A percentile compares a stretch with the other conserved stretches of the same genome.
These are phyloP conservation scores for Lactarius vividus DNA, from an alignment of 768 basidiomycete species.

Conservation along the genomic window DNA sequence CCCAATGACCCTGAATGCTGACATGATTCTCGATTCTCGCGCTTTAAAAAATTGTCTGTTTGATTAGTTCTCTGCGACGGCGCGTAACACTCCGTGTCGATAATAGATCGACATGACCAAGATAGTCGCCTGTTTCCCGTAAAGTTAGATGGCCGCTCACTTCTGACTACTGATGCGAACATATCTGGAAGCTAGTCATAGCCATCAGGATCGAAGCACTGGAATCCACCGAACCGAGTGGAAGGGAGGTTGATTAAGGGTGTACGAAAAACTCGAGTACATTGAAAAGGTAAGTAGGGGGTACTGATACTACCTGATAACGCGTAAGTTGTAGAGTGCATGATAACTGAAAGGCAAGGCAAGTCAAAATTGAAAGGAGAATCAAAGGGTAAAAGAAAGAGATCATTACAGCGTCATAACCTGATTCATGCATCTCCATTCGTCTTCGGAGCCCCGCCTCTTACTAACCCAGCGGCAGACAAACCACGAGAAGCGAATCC, in stretches of 20 bases:
- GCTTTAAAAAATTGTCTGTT: neutral
- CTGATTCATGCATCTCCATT: slow-evolving; percentile 33
- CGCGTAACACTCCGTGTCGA: neutral
- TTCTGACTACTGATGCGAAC: neutral
- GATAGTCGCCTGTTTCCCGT: neutral
- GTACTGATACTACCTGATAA: slow-evolving; percentile 16
- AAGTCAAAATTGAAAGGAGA: neutral
- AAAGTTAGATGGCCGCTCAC: neutral
- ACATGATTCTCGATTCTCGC: neutral
- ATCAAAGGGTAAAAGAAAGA: neutral
- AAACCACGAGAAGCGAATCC: slow-evolving; percentile 66
- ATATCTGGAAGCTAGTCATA: neutral
- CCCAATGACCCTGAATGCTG: neutral
- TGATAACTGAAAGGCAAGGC: neutral
- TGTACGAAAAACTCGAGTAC: slow-evolving; percentile 12
- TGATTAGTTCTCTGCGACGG: neutral
- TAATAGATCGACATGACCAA: neutral
- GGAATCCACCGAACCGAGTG: neutral
- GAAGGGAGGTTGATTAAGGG: slow-evolving; percentile 10
- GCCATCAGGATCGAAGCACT: neutral
- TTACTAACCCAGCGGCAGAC: slow-evolving; percentile 65
- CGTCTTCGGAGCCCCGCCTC: slow-evolving; percentile 30
- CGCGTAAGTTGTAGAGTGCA: slow-evolving; percentile 19
- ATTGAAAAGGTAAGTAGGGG: slow-evolving; percentile 23
- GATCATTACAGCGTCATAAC: neutral